phyloP scores from a whole-genome alignment of 2,329 filamentous ascomycete genomes.

The Ilyonectria destructans region DNA sequence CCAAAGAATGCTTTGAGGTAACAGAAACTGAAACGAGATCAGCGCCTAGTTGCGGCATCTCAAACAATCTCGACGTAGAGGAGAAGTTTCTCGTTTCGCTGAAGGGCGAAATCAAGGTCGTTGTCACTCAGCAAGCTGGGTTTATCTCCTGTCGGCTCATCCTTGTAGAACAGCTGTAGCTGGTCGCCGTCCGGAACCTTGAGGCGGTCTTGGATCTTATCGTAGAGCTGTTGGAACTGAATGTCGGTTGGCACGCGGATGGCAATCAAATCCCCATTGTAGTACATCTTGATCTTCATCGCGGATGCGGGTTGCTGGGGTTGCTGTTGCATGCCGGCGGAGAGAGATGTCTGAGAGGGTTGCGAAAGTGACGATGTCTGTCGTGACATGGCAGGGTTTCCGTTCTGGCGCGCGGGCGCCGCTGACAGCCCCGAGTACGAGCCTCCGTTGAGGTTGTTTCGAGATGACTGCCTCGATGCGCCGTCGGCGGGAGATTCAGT shows the following conservation, averaged over 20 bases:
- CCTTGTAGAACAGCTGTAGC: slow-evolving; percentile 87
- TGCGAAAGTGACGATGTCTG: slow-evolving; percentile 49
- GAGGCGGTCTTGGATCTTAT: slow-evolving; percentile 88
- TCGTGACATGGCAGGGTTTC: slow-evolving; percentile 41
- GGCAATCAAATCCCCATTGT: slow-evolving; percentile 91
- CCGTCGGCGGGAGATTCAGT: slow-evolving; percentile 73
- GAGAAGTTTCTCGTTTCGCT: slow-evolving; percentile 89
- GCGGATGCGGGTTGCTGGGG: slow-evolving; percentile 62
- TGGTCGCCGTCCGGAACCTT: slow-evolving; percentile 80
- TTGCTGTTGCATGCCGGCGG: slow-evolving; percentile 59
- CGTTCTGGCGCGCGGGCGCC: slow-evolving; percentile 61
- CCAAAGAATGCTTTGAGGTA: slow-evolving; percentile 26
- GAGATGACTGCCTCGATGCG: slow-evolving; percentile 77
- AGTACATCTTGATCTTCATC: slow-evolving; percentile 97
- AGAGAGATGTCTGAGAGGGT: slow-evolving; percentile 67
- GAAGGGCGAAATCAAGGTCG: slow-evolving; percentile 85
- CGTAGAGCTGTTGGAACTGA: slow-evolving; percentile 82
- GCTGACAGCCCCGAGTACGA: slow-evolving; percentile 70
- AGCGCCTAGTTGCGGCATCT: slow-evolving; percentile 38
- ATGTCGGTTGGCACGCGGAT: slow-evolving; percentile 91
- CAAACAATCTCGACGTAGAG: slow-evolving; percentile 77
- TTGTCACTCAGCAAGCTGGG: slow-evolving; percentile 83
- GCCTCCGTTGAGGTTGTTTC: slow-evolving; percentile 73
- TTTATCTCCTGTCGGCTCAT: slow-evolving; percentile 84
- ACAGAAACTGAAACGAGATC: slow-evolving; percentile 43